phyloP scores from a whole-genome alignment of 78 protist genomes.

The Isochrysis galbana region DNA sequence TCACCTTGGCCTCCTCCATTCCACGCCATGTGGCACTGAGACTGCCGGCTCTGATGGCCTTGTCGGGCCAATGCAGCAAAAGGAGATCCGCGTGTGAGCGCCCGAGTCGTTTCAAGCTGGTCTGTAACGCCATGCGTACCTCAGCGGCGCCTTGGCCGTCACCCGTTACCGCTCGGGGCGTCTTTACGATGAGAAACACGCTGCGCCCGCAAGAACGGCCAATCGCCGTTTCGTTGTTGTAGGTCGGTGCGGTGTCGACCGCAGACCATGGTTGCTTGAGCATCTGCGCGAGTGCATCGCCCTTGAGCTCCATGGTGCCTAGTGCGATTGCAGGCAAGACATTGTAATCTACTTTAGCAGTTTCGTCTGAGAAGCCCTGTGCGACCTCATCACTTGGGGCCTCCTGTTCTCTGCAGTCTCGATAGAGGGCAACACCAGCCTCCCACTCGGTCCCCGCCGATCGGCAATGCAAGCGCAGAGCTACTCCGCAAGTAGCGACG shows the following conservation, averaged over 20 bases:
- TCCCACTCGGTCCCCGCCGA: too few species aligned
- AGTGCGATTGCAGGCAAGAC: neutral
- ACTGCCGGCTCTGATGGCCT: neutral
- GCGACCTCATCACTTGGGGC: too few species aligned
- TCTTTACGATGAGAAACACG: neutral
- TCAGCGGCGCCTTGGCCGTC: neutral
- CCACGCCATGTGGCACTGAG: neutral
- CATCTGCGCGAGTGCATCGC: neutral
- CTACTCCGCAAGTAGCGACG: too few species aligned
- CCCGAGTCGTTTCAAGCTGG: neutral
- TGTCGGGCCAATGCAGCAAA: neutral
- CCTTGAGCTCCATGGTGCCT: neutral
- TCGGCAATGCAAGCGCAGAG: too few species aligned
- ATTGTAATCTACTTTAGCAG: too few species aligned
- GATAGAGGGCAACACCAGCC: too few species aligned
- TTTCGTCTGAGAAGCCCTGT: too few species aligned
- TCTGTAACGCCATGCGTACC: neutral
- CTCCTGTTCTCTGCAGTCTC: too few species aligned
- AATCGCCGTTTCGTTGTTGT: neutral
- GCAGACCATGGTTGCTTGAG: neutral
- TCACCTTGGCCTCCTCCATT: neutral
- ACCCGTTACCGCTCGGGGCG: neutral
- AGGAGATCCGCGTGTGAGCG: neutral
- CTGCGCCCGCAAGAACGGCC: neutral
- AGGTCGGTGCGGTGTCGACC: conserved; percentile 9